Percentiles rank a stretch among this genome's conserved stretches.
Evolutionary conservation across 805 yeast species (phyloP).

Genomic region (Pichia ethanolica): DNA sequence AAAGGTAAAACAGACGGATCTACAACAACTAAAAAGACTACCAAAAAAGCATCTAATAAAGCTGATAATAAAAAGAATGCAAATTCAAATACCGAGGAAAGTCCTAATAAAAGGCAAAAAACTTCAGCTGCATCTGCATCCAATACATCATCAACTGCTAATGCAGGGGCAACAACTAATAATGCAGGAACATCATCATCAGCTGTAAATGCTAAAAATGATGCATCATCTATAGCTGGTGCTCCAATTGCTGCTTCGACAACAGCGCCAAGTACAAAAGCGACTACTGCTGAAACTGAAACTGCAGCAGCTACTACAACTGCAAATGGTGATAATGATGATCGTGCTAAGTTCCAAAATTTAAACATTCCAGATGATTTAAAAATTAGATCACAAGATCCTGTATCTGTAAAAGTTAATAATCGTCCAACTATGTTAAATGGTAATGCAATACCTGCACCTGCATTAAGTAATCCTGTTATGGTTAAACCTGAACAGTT

Average conservation of each 20-base stretch:
- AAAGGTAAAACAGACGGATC: constrained; percentile 11
- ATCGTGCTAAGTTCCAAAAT: constrained; percentile 45
- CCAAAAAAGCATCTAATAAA: constrained; percentile 11
- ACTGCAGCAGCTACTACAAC: neutral
- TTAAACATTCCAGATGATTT: constrained; percentile 66
- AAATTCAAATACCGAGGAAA: constrained; percentile 6
- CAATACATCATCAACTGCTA: neutral
- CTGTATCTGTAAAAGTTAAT: constrained; percentile 53
- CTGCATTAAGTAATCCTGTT: constrained; percentile 73
- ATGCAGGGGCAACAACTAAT: constrained; percentile 3
- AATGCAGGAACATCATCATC: too few relatives aligned
- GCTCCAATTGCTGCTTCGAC: too few relatives aligned
- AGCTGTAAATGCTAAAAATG: neutral
- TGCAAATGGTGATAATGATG: neutral
- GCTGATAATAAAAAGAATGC: constrained; percentile 10
- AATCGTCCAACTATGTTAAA: constrained; percentile 79
- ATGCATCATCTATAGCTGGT: neutral
- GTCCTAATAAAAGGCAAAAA: constrained; percentile 7
- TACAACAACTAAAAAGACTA: constrained; percentile 19
- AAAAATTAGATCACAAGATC: constrained; percentile 55
- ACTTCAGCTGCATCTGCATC: constrained; percentile 10
- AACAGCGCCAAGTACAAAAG: too few relatives aligned
- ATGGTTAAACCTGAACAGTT: constrained; percentile 68
- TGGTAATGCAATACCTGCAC: constrained; percentile 67
- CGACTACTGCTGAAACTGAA: neutral